Evolutionary conservation across 1,139 yeast genomes (phyloP).

Genomic region (Debaryomyces udenii): DNA sequence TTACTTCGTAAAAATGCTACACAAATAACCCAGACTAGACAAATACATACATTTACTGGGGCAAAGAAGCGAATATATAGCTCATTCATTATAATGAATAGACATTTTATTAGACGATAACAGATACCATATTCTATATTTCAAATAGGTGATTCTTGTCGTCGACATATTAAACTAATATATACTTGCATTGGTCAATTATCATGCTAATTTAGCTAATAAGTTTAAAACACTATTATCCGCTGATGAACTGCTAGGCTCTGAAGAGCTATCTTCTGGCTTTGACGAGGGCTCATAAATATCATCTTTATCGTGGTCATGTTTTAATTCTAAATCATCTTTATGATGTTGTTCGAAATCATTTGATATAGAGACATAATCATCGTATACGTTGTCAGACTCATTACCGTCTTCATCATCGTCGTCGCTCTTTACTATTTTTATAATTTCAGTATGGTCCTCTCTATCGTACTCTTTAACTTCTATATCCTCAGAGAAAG

Average conservation of each 20-base stretch:
- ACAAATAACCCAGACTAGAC: not conserved
- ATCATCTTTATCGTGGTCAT: constrained; percentile 22
- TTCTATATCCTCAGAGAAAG: constrained; percentile 50
- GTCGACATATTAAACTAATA: constrained; percentile 15
- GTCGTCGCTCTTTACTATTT: constrained; percentile 26
- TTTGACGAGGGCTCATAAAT: constrained; percentile 18
- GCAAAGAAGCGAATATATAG: not conserved
- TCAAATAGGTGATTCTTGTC: not conserved
- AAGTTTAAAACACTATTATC: constrained; percentile 32
- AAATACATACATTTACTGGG: constrained; percentile 1
- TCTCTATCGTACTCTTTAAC: constrained; percentile 47
- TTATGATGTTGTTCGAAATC: constrained; percentile 30
- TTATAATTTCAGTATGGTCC: constrained; percentile 28
- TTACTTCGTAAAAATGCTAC: constrained; percentile 4
- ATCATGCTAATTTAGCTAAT: constrained; percentile 36
- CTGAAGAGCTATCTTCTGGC: constrained; percentile 15
- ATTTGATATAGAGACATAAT: constrained; percentile 10
- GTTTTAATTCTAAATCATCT: constrained; percentile 36
- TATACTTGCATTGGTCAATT: not conserved
- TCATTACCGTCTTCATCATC: constrained; percentile 23
- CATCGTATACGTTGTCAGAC: constrained; percentile 23
- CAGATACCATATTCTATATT: not conserved
- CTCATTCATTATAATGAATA: not conserved
- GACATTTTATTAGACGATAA: not conserved
- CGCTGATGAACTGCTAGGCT: constrained; percentile 9